Conservation (phyloP, 139 green algal species). For the Edaphochlamys debaryana region DNA sequence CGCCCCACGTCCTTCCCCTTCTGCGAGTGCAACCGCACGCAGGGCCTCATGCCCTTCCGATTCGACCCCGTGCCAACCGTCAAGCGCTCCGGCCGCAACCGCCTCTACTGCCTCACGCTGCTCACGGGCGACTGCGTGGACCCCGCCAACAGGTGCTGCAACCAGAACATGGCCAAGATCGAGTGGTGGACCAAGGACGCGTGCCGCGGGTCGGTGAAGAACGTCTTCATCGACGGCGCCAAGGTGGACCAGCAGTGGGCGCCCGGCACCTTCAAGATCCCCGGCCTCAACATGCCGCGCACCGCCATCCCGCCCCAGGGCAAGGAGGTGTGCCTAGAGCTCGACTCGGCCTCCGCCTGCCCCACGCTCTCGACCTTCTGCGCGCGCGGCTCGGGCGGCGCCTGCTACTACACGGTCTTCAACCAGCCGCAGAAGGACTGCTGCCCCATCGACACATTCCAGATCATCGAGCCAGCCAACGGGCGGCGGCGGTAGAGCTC, state of each 20-base stretch:
- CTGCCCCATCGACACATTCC: too few relatives aligned
- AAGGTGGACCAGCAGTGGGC: constrained; percentile 34
- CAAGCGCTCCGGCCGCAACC: not conserved
- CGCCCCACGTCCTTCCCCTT: not conserved
- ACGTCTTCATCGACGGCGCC: not conserved
- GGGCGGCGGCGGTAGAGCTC: too few relatives aligned
- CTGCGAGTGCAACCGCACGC: not conserved
- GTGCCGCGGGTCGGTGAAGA: not conserved
- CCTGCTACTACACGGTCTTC: not conserved
- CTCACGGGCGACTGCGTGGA: not conserved
- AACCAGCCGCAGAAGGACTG: too few relatives aligned
- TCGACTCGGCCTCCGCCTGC: not conserved
- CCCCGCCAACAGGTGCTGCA: not conserved
- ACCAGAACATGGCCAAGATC: not conserved
- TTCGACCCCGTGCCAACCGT: not conserved
- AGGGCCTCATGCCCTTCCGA: not conserved
- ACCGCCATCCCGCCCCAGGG: not conserved
- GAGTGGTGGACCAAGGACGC: not conserved
- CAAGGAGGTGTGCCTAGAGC: constrained; percentile 12
- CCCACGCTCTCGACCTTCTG: constrained; percentile 15
- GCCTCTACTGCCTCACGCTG: not conserved
- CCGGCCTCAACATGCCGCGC: not conserved
- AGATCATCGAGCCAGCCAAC: constrained; percentile 55
- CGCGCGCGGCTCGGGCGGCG: not conserved
- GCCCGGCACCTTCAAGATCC: not conserved